Evolutionary conservation across 495 filamentous ascomycete species (phyloP).

Genomic region (Penicillium crystallinum): DNA sequence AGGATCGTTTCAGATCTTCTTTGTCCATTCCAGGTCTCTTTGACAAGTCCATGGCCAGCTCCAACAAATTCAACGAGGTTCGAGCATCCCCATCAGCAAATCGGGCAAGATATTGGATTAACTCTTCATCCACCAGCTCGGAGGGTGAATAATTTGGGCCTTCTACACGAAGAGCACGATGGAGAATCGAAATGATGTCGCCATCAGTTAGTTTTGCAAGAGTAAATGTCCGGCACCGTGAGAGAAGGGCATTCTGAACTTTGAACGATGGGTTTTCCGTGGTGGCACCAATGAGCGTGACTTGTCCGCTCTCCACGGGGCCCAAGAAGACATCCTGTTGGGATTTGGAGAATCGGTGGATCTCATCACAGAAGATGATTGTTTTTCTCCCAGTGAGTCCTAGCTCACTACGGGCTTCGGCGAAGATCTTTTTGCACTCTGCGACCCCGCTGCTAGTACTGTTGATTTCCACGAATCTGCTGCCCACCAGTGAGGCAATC

Average conservation of each 20-base stretch:
- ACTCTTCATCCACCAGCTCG: slow-evolving; percentile 66
- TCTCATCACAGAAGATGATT: slow-evolving; percentile 97
- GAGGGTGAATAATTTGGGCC: slow-evolving; percentile 48
- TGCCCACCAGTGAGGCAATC: slow-evolving; percentile 73
- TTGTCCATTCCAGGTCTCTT: slow-evolving; percentile 49
- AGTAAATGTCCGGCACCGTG: slow-evolving; percentile 86
- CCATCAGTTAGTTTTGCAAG: slow-evolving; percentile 65
- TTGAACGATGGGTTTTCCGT: slow-evolving; percentile 98
- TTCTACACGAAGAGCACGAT: slow-evolving; percentile 65
- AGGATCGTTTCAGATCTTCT: slow-evolving; percentile 65
- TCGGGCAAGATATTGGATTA: slow-evolving; percentile 73
- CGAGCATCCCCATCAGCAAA: slow-evolving; percentile 91
- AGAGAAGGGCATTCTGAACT: slow-evolving; percentile 80
- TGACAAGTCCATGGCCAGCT: slow-evolving; percentile 69
- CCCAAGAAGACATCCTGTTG: slow-evolving; percentile 96
- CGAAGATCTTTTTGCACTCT: slow-evolving; percentile 92
- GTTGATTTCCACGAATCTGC: slow-evolving; percentile 93
- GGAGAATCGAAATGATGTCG: slow-evolving; percentile 66
- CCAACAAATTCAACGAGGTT: slow-evolving; percentile 86
- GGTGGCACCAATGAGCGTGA: slow-evolving; percentile 91
- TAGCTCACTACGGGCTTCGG: slow-evolving; percentile 77
- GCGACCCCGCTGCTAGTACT: slow-evolving; percentile 87
- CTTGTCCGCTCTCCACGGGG: slow-evolving; percentile 84
- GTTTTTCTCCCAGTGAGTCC: slow-evolving; percentile 80
- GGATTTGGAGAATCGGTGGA: slow-evolving; percentile 86